phyloP scores from a whole-genome alignment of 495 filamentous ascomycete species.

The Letharia lupina region DNA sequence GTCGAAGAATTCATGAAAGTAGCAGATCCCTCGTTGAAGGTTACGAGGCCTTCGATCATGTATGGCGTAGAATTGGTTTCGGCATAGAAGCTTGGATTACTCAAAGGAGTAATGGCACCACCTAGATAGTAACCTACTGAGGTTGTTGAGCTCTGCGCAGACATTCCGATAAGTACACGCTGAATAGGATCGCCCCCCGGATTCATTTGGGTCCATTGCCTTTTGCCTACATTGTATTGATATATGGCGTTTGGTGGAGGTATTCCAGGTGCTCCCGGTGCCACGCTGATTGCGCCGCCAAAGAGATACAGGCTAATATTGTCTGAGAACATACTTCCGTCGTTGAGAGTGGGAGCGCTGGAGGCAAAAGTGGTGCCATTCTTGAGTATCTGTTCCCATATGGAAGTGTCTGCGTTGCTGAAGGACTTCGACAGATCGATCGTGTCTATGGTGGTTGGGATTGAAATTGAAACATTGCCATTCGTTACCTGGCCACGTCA shows the following conservation, averaged over 20 bases:
- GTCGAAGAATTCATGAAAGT: constrained; percentile 14
- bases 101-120: constrained; percentile 12
- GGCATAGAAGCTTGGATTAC: constrained; percentile 13
- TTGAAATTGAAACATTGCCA: constrained; percentile 9
- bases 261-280: constrained; percentile 3
- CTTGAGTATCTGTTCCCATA: constrained; percentile 19
- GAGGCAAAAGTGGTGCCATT: constrained; percentile 1
- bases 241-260: constrained; percentile 15
- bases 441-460: constrained; percentile 10
- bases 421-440: constrained; percentile 16
- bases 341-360: constrained; percentile 13
- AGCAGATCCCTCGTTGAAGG: constrained; percentile 10
- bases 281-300: constrained; percentile 16
- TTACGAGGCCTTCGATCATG: constrained; percentile 19
- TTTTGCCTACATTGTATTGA: constrained; percentile 7
- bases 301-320: constrained; percentile 17
- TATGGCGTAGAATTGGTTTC: constrained; percentile 5
- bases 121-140: constrained; percentile 14
- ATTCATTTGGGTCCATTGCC: constrained; percentile 10
- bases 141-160: constrained; percentile 3
- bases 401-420: constrained; percentile 13
- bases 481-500: constrained; percentile 6
- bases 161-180: constrained; percentile 12
- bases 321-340: constrained; percentile 18
- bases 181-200: constrained; percentile 14